phyloP scores from a whole-genome alignment of 1,139 yeast genomes.

The Chernovozyma aurita region DNA sequence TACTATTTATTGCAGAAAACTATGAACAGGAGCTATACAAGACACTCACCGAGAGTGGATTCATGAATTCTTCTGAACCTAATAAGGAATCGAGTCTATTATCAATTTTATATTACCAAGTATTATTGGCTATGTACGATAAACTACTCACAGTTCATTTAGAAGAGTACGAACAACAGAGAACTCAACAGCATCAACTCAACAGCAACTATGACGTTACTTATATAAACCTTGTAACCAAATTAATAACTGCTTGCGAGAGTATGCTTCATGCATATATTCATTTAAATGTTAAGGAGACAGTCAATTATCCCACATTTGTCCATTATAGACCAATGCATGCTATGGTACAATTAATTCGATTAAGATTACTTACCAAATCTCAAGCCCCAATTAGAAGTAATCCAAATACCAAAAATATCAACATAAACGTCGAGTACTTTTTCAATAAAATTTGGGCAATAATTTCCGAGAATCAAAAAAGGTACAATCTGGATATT shows the following conservation, averaged over 20 bases:
- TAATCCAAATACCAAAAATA: conserved; percentile 9
- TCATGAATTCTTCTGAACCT: conserved; percentile 14
- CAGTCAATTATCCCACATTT: conserved; percentile 46
- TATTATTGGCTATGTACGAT: conserved; percentile 46
- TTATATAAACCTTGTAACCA: conserved; percentile 32
- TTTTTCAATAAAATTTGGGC: conserved; percentile 28
- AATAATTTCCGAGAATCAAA: conserved; percentile 19
- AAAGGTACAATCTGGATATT: conserved; percentile 29
- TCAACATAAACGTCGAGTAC: conserved; percentile 32
- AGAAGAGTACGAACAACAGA: conserved; percentile 3
- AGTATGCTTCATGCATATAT: conserved; percentile 43
- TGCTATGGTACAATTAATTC: conserved; percentile 44
- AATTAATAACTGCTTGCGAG: conserved; percentile 40
- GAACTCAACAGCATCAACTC: background rate
- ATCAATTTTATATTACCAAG: conserved; percentile 40
- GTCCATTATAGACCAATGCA: conserved; percentile 54
- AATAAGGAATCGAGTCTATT: conserved; percentile 32
- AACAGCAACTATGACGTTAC: conserved; percentile 6
- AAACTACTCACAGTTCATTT: conserved; percentile 35
- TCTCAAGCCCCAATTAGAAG: conserved; percentile 17
- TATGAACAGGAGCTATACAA: conserved; percentile 21
- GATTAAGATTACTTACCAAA: conserved; percentile 40
- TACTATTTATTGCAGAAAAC: conserved; percentile 8
- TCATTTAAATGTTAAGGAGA: conserved; percentile 28
- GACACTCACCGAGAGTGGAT: conserved; percentile 24